Percentiles rank a stretch among this genome's conserved stretches.
Evolutionary conservation across 257 asterid species (phyloP).

Genomic region (Nicotiana paniculata): DNA sequence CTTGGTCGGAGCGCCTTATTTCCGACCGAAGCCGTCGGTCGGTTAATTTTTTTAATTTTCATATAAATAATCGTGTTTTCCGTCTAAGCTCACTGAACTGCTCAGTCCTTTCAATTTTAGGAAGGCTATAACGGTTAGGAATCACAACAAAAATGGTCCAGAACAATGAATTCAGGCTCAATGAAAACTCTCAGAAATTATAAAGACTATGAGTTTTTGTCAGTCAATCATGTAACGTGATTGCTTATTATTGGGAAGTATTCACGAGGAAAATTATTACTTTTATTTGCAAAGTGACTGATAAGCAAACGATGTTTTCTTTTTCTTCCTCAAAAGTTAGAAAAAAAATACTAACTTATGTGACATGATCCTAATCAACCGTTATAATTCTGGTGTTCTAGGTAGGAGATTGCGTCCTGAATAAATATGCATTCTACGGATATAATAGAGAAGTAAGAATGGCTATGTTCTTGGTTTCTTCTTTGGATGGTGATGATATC

Average conservation of each 20-base stretch:
- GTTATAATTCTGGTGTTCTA: not conserved
- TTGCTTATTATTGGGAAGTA: too few relatives aligned
- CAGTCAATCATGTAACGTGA: too few relatives aligned
- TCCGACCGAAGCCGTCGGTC: too few relatives aligned
- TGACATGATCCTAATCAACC: not conserved
- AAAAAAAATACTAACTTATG: not conserved
- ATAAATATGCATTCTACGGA: not conserved
- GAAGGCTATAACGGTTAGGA: not conserved
- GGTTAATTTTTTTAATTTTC: too few relatives aligned
- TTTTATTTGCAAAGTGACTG: not conserved
- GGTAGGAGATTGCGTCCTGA: not conserved
- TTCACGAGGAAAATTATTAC: too few relatives aligned
- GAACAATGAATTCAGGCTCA: not conserved
- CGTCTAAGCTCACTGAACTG: not conserved
- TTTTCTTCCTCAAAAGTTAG: not conserved
- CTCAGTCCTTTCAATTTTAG: not conserved
- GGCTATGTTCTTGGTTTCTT: conserved; percentile 5
- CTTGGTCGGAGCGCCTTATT: too few relatives aligned
- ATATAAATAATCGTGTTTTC: too few relatives aligned
- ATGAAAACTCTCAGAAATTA: not conserved
- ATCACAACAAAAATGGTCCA: not conserved
- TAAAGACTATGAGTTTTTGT: too few relatives aligned
- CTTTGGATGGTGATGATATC: not conserved
- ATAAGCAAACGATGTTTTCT: too few relatives aligned
- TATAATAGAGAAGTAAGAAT: not conserved